These are phyloP conservation scores for Hypoxylon sp. DNA, from an alignment of 2,329 filamentous ascomycete species.

Conservation along the genomic window DNA sequence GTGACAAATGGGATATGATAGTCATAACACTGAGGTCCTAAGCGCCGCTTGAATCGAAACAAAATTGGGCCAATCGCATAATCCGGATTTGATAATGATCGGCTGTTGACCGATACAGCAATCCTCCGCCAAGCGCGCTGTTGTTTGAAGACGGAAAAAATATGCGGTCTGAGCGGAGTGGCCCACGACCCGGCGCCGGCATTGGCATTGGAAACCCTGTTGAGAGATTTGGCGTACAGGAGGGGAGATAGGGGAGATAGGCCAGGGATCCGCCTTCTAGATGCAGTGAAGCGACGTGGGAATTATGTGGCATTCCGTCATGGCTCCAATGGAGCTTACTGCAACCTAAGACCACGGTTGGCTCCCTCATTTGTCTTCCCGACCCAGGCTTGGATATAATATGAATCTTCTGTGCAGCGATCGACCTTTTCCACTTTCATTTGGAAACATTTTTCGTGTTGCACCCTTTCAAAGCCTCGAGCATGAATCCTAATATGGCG, in stretches of 20 bases:
- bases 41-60: conserved; percentile 36
- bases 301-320: conserved; percentile 20
- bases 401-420: conserved; percentile 40
- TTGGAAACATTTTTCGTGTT: conserved; percentile 41
- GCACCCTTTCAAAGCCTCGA: conserved; percentile 23
- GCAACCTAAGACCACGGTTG: conserved; percentile 38
- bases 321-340: conserved; percentile 22
- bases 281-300: conserved; percentile 16
- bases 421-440: conserved; percentile 37
- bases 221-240: conserved; percentile 10
- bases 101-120: conserved; percentile 15
- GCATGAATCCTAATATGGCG: conserved; percentile 39
- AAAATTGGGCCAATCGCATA: conserved; percentile 34
- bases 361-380: conserved; percentile 37
- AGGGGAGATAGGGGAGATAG: too few species aligned
- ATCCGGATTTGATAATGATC: conserved; percentile 32
- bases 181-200: conserved; percentile 24
- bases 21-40: conserved; percentile 32
- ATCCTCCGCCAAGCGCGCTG: conserved; percentile 31
- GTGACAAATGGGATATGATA: conserved; percentile 37
- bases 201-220: conserved; percentile 30
- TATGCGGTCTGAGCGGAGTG: conserved; percentile 37
- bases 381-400: conserved; percentile 38
- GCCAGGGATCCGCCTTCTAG: conserved; percentile 7
- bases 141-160: conserved; percentile 35